Evolutionary conservation across 768 basidiomycete genomes (phyloP), one percentile per base, ranked within the genome.

Genomic region (Albatrellus ellisii): DNA sequence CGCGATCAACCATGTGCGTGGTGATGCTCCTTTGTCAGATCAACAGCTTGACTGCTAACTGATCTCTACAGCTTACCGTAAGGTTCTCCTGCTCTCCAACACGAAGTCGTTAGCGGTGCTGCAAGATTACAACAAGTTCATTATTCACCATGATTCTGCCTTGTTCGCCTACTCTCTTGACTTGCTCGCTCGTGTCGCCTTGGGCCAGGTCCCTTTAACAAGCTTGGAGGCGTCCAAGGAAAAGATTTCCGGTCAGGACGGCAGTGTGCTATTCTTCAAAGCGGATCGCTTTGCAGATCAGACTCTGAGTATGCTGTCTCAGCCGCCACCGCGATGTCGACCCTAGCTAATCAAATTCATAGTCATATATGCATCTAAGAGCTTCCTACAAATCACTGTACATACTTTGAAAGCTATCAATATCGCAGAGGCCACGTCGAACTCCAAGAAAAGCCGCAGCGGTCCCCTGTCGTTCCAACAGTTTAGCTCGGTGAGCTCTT

Each of bases 311-410:
- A 46, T 8, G 43, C 17, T 18, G 1, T 37, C 12, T 27, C 4
- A 22, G 44, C 15, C 36, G 31, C 15, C 6, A n/a, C 26, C 18
- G 22, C 26, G 15, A 36, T 36, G 42, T 20, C 32, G 18, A 21
- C 20, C 39, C 4, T 31, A 11, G 14, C 31, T 36, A 34, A 35
- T 8, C 37, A 43, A 14, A 31, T 18, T 8, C 32, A 2, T 46
- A 88, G 87, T 88, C 36, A 64, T 86, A 11, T 86, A 75, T 55
- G 73, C 76, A 6, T 69, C 64, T 44, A 85, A 79, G 61, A 67
- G 67, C 45, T 62, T 77, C 31, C 56, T 84, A 31, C 73, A 81
- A 44, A 58, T 69, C 2, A 73, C 71, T 2, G 50, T 89, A 22
- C 68, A 81, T 46, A 65, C 72, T 9, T 47, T 85, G 12, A 81